Evolutionary conservation across 2,329 filamentous ascomycete genomes (phyloP), one percentile per base, ranked within the genome.

Genomic region (Talaromyces pinophilus): DNA sequence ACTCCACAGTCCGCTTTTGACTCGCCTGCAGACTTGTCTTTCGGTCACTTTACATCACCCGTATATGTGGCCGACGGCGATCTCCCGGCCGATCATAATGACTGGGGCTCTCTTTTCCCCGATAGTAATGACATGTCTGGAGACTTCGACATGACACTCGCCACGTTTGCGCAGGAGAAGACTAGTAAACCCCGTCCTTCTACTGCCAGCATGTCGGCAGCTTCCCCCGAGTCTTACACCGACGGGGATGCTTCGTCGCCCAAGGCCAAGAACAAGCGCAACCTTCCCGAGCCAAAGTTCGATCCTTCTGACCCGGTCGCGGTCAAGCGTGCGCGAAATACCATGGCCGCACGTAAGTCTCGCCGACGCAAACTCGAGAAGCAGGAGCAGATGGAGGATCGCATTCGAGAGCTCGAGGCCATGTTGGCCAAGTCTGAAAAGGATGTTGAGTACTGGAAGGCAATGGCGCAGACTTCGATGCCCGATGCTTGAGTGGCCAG

Each of bases 241-340:
- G 63, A 60, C 50, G 48, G 48, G 8, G 61, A 55, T 22, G 48
- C 22, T 15, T 19, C 44, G 28, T 63, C 61, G 6, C 61, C 40
- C 5, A 63, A 55, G 52, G 38, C 62, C 7, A 59, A 38, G 30
- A 59, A 57, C n/a, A 64, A 57, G 62, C 50, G 50, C 28, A 46
- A 46, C 22, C 62, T 57, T n/a, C 40, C 50, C 15, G 38, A 46
- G 10, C 62, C 42, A 8, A 59, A 46, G 28, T 48, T n/a, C n/a
- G 62, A 57, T 64, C 62, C 54, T 25, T 2, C 38, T 33, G 54
- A 64, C 38, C 62, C 62, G 2, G 62, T 59, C 22, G 92, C 92
- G 22, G 87, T 93, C 84, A 97, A 97, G 88, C 91, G 94, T 77
- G 93, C 93, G 61, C 90, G 93, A 71, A 98, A 97, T 79, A 96